phyloP scores from a whole-genome alignment of 2,329 filamentous ascomycete genomes.

The Cladosporium colombiae region DNA sequence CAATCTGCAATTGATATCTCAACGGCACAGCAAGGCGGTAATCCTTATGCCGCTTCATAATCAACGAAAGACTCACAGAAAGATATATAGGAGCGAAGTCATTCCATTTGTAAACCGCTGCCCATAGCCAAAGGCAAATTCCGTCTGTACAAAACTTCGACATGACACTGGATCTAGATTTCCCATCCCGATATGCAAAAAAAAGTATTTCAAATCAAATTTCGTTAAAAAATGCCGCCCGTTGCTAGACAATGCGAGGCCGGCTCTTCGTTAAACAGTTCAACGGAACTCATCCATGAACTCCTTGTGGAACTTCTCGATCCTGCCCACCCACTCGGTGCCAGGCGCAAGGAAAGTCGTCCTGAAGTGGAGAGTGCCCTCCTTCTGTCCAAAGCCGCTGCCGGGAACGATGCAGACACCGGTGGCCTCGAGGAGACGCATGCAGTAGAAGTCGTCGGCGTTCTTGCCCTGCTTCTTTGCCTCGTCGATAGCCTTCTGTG shows the following conservation, averaged over 20 bases:
- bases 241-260: not conserved
- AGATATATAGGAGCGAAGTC: not conserved
- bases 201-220: not conserved
- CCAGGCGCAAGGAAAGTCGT: constrained; percentile 96
- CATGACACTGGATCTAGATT: not conserved
- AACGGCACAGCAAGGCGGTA: not conserved
- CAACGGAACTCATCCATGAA: constrained; percentile 80
- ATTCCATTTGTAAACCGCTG: not conserved
- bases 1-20: not conserved
- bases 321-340: constrained; percentile 87
- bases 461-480: constrained; percentile 71
- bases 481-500: constrained; percentile 72
- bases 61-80: not conserved
- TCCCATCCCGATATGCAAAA: not conserved
- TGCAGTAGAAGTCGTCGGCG: constrained; percentile 92
- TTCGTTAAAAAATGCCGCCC: not conserved
- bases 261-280: not conserved
- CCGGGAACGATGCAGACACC: constrained; percentile 94
- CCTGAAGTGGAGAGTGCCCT: constrained; percentile 87
- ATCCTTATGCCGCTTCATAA: not conserved
- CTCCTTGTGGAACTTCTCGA: constrained; percentile 85
- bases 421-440: constrained; percentile 86
- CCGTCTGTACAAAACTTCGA: not conserved
- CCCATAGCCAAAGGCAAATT: not conserved
- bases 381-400: constrained; percentile 90